Evolutionary conservation across 768 basidiomycete species (phyloP), one percentile per base, ranked within the genome.

Genomic region (Mycena haematopus): DNA sequence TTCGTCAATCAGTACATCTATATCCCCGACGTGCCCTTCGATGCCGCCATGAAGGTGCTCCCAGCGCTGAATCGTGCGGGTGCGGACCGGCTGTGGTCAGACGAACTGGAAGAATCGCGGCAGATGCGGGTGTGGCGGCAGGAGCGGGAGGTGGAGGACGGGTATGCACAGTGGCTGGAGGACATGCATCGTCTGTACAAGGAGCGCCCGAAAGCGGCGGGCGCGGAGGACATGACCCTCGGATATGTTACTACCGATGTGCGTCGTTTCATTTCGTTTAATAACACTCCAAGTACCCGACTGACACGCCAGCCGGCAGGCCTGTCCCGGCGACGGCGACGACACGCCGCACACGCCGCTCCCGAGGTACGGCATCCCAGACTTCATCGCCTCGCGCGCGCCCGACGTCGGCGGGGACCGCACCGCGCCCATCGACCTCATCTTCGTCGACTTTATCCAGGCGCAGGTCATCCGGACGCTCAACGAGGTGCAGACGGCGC

Each of bases 211-310:
- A 69, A 21, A 36, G 66, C 7, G 71, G 69, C 62, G 36, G 36
- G 3, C 63, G 62, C 19, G 21, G 27, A 67, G 40, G 51, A 25
- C 27, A 72, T 79, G 67, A 84, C 84, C 11, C 71, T 79, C 2
- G 85, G 86, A 52, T 86, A 86, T 63, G 83, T 86, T 31, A 87
- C 86, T 9, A 58, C 67, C 2, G 84, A 85, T 65, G 66, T 64
- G 29, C 52, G 66, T 53, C 24, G 31, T 21, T 29, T n/a, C 21
- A 36, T 52, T 52, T 15, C 47, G 1, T 22, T n/a, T n/a, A n/a
- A n/a, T n/a, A n/a, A n/a, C n/a, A n/a, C n/a, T n/a, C n/a, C n/a
- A n/a, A n/a, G n/a, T n/a, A n/a, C n/a, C n/a, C n/a, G n/a, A n/a
- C n/a, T n/a, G n/a, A n/a, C n/a, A n/a, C n/a, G n/a, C n/a, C n/a